phyloP scores from a whole-genome alignment of 2,329 filamentous ascomycete genomes.

The Chaetoscypha palmicola region DNA sequence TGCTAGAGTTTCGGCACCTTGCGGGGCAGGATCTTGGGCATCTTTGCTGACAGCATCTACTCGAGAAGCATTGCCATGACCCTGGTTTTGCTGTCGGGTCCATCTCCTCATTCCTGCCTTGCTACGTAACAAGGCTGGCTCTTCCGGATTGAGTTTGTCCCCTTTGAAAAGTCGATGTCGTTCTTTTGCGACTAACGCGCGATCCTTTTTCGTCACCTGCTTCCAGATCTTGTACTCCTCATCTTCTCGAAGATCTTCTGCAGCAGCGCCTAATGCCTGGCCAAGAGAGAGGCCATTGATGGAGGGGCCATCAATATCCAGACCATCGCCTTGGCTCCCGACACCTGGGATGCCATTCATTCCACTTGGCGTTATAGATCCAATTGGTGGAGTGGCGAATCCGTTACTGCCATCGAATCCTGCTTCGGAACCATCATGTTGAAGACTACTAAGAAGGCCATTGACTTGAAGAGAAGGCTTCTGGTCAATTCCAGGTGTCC shows the following conservation, averaged over 20 bases:
- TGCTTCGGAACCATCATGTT: conserved; percentile 67
- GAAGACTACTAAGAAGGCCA: conserved; percentile 50
- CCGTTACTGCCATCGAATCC: conserved; percentile 73
- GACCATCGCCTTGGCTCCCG: conserved; percentile 71
- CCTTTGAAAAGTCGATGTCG: conserved; percentile 80
- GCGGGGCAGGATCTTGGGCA: conserved; percentile 40
- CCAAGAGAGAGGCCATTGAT: conserved; percentile 58
- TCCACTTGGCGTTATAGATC: conserved; percentile 69
- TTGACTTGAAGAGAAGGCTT: conserved; percentile 67
- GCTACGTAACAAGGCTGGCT: conserved; percentile 76
- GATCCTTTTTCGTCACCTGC: conserved; percentile 94
- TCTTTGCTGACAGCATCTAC: conserved; percentile 38
- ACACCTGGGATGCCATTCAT: conserved; percentile 59
- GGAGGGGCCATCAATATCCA: conserved; percentile 78
- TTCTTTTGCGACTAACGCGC: conserved; percentile 78
- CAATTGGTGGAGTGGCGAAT: conserved; percentile 71
- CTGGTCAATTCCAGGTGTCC: conserved; percentile 67
- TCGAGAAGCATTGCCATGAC: conserved; percentile 41
- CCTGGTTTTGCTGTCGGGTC: conserved; percentile 69
- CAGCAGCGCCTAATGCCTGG: conserved; percentile 57
- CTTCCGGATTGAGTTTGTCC: conserved; percentile 76
- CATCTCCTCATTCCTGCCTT: conserved; percentile 88
- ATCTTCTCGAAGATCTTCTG: conserved; percentile 75
- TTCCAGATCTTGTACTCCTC: conserved; percentile 99
- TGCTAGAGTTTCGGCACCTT: conserved; percentile 68